These are phyloP conservation scores for Datisca glomerata DNA, from an alignment of 306 rosid species.

Conservation along the genomic window DNA sequence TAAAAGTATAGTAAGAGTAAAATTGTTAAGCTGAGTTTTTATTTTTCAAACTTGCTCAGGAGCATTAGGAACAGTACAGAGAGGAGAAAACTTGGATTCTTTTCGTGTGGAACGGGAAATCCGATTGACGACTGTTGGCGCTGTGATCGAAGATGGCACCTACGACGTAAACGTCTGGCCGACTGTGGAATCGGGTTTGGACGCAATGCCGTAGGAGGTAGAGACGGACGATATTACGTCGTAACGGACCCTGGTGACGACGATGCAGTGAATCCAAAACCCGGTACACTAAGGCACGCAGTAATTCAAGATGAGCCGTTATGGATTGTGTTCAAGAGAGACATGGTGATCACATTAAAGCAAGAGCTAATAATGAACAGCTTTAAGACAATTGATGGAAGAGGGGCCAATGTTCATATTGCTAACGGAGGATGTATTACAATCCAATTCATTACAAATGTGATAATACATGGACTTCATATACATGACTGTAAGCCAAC, in stretches of 20 bases:
- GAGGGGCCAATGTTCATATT: constrained; percentile 82
- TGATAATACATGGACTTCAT: constrained; percentile 79
- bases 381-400: constrained; percentile 87
- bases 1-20: too few relatives aligned
- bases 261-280: constrained; percentile 58
- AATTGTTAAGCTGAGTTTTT: too few relatives aligned
- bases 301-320: constrained; percentile 77
- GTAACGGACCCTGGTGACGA: constrained; percentile 50
- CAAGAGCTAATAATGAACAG: constrained; percentile 94
- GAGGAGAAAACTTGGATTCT: constrained; percentile 61
- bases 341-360: constrained; percentile 86
- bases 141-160: constrained; percentile 67
- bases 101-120: constrained; percentile 84
- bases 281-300: constrained; percentile 90
- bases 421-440: constrained; percentile 90
- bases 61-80: constrained; percentile 48
- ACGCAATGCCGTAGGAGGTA: constrained; percentile 82
- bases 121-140: constrained; percentile 99
- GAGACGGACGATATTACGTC: constrained; percentile 71
- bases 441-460: constrained; percentile 66
- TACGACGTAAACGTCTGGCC: constrained; percentile 54
- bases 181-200: constrained; percentile 85
- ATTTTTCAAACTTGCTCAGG: too few relatives aligned
- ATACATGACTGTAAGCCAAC: constrained; percentile 83
- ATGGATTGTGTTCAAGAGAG: constrained; percentile 95